phyloP scores from a whole-genome alignment of 352 stramenopile species.

The Phytophthora citricola region DNA sequence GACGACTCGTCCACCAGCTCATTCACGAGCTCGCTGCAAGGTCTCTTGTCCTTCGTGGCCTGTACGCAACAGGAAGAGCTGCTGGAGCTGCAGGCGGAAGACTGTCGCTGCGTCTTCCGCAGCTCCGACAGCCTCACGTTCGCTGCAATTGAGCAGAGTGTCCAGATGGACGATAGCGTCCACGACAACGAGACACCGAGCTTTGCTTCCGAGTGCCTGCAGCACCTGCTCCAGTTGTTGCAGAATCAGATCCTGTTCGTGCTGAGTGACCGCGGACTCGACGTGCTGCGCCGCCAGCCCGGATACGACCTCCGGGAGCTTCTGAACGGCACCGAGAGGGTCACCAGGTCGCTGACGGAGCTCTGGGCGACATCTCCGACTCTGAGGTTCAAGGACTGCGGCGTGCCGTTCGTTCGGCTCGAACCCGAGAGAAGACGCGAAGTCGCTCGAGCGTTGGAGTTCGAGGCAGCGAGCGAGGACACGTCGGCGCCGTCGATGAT shows the following conservation, averaged over 20 bases:
- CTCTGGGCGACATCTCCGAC: slow-evolving; percentile 48
- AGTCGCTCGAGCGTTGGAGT: slow-evolving; percentile 57
- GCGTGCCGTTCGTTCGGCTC: slow-evolving; percentile 61
- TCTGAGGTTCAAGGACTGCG: slow-evolving; percentile 52
- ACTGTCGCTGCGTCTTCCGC: slow-evolving; percentile 55
- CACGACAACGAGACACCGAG: slow-evolving; percentile 8
- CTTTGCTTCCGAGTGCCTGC: slow-evolving; percentile 44
- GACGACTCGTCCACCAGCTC: slow-evolving; percentile 43
- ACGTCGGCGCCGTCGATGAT: slow-evolving; percentile 49
- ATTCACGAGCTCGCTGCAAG: slow-evolving; percentile 72
- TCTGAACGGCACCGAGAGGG: slow-evolving; percentile 63
- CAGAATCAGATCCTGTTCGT: slow-evolving; percentile 70
- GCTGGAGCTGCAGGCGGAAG: slow-evolving; percentile 48
- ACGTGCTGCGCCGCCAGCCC: slow-evolving; percentile 64
- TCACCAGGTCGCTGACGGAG: slow-evolving; percentile 50
- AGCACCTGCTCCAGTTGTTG: slow-evolving; percentile 56
- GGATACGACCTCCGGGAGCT: slow-evolving; percentile 79
- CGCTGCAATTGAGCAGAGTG: slow-evolving; percentile 49
- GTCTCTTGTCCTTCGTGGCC: slow-evolving; percentile 63
- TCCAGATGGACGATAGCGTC: slow-evolving; percentile 11
- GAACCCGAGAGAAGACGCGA: slow-evolving; percentile 44
- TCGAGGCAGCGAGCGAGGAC: slow-evolving; percentile 36
- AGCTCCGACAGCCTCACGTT: slow-evolving; percentile 61
- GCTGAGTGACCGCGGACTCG: slow-evolving; percentile 63
- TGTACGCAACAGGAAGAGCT: slow-evolving; percentile 69